These are phyloP conservation scores for Malus orientalis DNA, from an alignment of 306 rosid species.

Conservation along the genomic window DNA sequence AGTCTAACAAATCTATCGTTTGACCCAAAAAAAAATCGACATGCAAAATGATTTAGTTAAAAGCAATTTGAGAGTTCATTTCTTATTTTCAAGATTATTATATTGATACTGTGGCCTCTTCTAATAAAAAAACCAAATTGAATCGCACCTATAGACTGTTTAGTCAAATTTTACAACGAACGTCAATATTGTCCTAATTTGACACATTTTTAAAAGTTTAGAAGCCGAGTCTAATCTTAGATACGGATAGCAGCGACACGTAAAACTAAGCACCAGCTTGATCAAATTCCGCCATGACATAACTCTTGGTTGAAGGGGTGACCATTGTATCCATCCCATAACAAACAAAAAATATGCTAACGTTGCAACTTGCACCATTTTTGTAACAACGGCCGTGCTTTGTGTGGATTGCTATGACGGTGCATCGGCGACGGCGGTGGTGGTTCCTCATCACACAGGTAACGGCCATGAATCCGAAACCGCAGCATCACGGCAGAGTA, in stretches of 20 bases:
- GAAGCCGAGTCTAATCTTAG: too few relatives aligned
- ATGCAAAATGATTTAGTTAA: not conserved
- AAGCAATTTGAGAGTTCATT: not conserved
- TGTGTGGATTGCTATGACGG: not conserved
- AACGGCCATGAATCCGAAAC: constrained; percentile 8
- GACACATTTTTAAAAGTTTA: too few relatives aligned
- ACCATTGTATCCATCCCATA: not conserved
- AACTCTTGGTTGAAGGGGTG: constrained; percentile 9
- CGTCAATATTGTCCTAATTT: too few relatives aligned
- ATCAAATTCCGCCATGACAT: not conserved
- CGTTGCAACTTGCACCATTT: not conserved
- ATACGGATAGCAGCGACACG: accelerated
- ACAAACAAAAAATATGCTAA: not conserved
- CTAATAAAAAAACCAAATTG: too few relatives aligned
- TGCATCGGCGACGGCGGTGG: not conserved
- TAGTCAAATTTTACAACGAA: not conserved
- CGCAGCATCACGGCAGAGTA: constrained; percentile 19
- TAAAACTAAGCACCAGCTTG: not conserved
- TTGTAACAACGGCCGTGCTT: not conserved
- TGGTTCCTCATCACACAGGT: not conserved
- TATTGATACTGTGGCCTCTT: too few relatives aligned
- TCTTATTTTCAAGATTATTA: too few relatives aligned
- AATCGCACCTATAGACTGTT: accelerated
- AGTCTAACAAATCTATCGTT: too few relatives aligned
- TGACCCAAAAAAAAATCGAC: too few relatives aligned